Evolutionary conservation across 345 rosid species (phyloP).

Genomic region (Orychophragmus violaceus): DNA sequence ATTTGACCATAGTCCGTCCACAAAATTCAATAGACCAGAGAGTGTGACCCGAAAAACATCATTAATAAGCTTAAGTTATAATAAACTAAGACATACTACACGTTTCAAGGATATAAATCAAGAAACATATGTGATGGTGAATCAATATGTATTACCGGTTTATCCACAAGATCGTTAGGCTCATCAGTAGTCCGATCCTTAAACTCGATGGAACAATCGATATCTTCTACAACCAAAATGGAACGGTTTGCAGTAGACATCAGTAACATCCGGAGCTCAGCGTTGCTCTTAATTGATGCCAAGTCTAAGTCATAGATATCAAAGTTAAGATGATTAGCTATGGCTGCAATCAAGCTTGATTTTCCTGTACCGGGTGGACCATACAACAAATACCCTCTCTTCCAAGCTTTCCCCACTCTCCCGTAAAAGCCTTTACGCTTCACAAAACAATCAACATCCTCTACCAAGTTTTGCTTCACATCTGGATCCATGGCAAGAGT

Average conservation of each 20-base stretch:
- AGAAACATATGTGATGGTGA: too few relatives aligned
- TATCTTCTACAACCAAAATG: conserved; percentile 61
- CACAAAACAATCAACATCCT: conserved; percentile 56
- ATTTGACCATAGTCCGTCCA: conserved; percentile 57
- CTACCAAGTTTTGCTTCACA: conserved; percentile 34
- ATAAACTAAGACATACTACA: too few relatives aligned
- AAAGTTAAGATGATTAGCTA: conserved; percentile 67
- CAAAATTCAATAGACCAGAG: conserved; percentile 53
- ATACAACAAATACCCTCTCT: conserved; percentile 66
- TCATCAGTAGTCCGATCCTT: conserved; percentile 33
- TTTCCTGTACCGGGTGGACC: conserved; percentile 79
- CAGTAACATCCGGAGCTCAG: conserved; percentile 44
- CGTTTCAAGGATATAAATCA: too few relatives aligned
- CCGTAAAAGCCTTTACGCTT: conserved; percentile 50
- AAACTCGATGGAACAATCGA: conserved; percentile 49
- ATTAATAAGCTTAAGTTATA: too few relatives aligned
- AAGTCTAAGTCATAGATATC: conserved; percentile 64
- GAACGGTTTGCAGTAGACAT: conserved; percentile 57
- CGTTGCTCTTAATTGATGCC: conserved; percentile 35
- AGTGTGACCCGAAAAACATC: too few relatives aligned
- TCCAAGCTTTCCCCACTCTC: conserved; percentile 75
- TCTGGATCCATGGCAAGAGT: conserved; percentile 56
- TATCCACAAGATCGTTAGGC: too few relatives aligned
- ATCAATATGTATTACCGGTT: too few relatives aligned
- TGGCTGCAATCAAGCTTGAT: conserved; percentile 74